Base-by-base conservation (phyloP, 352 stramenopile species). In the Pythium rhizo-oryzae region DNA sequence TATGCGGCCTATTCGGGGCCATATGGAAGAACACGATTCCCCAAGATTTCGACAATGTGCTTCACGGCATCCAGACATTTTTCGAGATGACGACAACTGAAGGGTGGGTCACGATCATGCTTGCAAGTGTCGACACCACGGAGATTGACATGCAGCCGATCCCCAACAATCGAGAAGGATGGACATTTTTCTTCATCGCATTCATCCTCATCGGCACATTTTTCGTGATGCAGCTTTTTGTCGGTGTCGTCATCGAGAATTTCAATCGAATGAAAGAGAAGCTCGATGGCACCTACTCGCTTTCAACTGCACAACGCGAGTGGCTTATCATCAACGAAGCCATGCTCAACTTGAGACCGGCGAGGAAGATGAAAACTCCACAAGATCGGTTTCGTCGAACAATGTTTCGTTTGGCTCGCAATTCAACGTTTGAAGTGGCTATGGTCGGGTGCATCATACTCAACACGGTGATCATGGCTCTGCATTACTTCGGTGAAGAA, bases 231-330 rank as follows among this genome's bases (percentile, higher is more conserved):
- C 90, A 98, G 37, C 77, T 98, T 0, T 98, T 98, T 66, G 87
- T 97, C 15, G 94, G 92, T 37, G 91, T 97, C n/a, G 85, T 98
- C n/a, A 94, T 98, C 47, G 91, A 98, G 49, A 97, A 97, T 59
- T 98, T 98, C 60, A 95, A 96, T 56, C 76, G 73, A 11, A 89
- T 90, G 83, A 89, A 89, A 44, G 78, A 87, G 43, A 84, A 82
- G 18, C 53, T 91, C 0, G 83, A 87, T 18, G 79, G 76, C 8
- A 88, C 79, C 0, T 87, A 80, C 46, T 62, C 96, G n/a, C 79
- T 96, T 19, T 92, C 88, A 2, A 74, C 76, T 19, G 78, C 82
- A 11, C 87, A 97, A 58, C 76, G 88, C 19, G 78, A 90, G 67
- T 97, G 87, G 87, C 70, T 94, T 12, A 72, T 70, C 15, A 87